A percentile compares a stretch with the other conserved stretches of the same genome.
Evolutionary conservation across 352 stramenopile species (phyloP).

Genomic region (Pythium sukuiense): DNA sequence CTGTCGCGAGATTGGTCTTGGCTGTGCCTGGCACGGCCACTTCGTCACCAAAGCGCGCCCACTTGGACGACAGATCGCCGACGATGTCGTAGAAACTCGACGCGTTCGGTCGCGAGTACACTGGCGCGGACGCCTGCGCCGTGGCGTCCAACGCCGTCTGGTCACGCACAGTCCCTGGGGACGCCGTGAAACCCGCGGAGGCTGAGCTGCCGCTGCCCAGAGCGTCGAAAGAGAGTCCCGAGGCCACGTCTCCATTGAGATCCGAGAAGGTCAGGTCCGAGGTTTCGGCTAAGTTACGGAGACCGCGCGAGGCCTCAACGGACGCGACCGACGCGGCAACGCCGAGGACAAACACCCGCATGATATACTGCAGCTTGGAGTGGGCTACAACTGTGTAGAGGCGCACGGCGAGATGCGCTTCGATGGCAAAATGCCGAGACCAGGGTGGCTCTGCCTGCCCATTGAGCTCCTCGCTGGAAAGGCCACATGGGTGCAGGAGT

Average conservation of each 20-base stretch:
- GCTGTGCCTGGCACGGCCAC: slow-evolving; percentile 17
- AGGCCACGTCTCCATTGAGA: slow-evolving; percentile 13
- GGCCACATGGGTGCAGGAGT: neutral
- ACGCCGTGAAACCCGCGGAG: neutral
- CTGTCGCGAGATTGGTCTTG: slow-evolving; percentile 11
- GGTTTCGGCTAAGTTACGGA: slow-evolving; percentile 11
- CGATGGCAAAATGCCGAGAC: neutral
- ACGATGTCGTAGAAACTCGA: slow-evolving; percentile 18
- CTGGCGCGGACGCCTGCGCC: neutral
- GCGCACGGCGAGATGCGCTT: neutral
- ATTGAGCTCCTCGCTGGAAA: neutral
- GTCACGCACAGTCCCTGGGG: slow-evolving; percentile 1
- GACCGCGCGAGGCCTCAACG: slow-evolving; percentile 2
- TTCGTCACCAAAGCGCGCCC: slow-evolving; percentile 12
- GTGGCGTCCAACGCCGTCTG: neutral
- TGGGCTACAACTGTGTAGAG: neutral
- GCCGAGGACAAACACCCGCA: neutral
- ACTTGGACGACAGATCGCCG: slow-evolving; percentile 22
- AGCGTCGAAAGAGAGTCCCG: slow-evolving; percentile 13
- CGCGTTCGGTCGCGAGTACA: slow-evolving; percentile 12
- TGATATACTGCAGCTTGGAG: neutral
- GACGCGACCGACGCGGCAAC: neutral
- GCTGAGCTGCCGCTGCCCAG: slow-evolving; percentile 3
- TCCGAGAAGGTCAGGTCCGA: slow-evolving; percentile 14
- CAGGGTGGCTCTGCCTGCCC: neutral